phyloP scores from a whole-genome alignment of 2,329 filamentous ascomycete species.

The Hymenoscyphus infarciens region DNA sequence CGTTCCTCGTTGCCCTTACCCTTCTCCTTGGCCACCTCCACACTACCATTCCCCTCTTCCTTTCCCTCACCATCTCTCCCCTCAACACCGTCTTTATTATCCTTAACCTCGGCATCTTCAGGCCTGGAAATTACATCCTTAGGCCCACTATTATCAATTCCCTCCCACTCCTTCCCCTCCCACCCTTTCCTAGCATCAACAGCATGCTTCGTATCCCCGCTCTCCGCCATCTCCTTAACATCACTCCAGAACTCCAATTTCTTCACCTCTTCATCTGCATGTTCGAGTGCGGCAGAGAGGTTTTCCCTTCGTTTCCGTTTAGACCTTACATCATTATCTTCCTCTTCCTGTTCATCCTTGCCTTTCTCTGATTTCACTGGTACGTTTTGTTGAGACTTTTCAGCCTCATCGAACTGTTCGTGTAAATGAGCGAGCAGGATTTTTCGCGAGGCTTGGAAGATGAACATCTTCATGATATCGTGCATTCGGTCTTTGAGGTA shows the following conservation, averaged over 20 bases:
- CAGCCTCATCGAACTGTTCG: slow-evolving; percentile 54
- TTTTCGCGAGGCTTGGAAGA: slow-evolving; percentile 84
- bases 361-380: slow-evolving; percentile 27
- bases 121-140: slow-evolving; percentile 29
- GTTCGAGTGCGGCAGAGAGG: slow-evolving; percentile 68
- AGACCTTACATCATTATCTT: slow-evolving; percentile 28
- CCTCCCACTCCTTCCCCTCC: slow-evolving; percentile 28
- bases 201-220: slow-evolving; percentile 37
- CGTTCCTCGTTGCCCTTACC: background rate
- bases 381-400: background rate
- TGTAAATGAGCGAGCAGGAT: slow-evolving; percentile 70
- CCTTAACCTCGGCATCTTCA: background rate
- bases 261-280: slow-evolving; percentile 76
- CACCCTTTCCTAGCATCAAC: slow-evolving; percentile 32
- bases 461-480: slow-evolving; percentile 78
- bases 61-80: background rate
- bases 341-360: slow-evolving; percentile 25
- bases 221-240: slow-evolving; percentile 62
- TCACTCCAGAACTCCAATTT: slow-evolving; percentile 87
- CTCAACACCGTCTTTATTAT: background rate
- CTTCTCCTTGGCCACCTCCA: background rate
- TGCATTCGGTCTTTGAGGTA: slow-evolving; percentile 74
- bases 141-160: slow-evolving; percentile 32
- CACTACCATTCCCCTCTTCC: background rate
- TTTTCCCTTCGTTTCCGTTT: slow-evolving; percentile 49